phyloP scores from a whole-genome alignment of 1,139 yeast species.

The Sugiyamaella japonica region DNA sequence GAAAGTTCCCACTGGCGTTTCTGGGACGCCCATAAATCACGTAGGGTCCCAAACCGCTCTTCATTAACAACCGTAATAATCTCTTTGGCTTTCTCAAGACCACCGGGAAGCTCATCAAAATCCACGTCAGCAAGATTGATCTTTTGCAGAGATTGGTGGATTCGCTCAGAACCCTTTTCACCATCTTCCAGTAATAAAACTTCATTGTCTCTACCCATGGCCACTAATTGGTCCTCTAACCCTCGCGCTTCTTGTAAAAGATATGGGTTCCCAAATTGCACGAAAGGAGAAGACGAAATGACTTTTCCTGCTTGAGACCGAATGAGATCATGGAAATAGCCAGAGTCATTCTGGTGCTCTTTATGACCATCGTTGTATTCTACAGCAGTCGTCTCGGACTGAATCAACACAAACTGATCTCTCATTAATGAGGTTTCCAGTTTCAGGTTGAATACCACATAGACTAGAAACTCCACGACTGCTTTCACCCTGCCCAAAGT shows the following conservation, averaged over 20 bases:
- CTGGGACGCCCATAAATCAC: conserved; percentile 37
- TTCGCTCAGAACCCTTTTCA: conserved; percentile 17
- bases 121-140: conserved; percentile 23
- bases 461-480: conserved; percentile 76
- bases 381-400: conserved; percentile 31
- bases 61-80: conserved; percentile 25
- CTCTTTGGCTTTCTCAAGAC: conserved; percentile 26
- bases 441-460: conserved; percentile 71
- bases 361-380: conserved; percentile 19
- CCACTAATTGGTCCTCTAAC: conserved; percentile 50
- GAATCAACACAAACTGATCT: conserved; percentile 65
- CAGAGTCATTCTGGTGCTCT: conserved; percentile 24
- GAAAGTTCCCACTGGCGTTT: conserved; percentile 64
- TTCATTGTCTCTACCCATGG: conserved; percentile 38
- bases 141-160: conserved; percentile 21
- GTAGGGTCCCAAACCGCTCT: conserved; percentile 31
- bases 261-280: conserved; percentile 65
- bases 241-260: conserved; percentile 56
- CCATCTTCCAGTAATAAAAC: conserved; percentile 29
- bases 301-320: conserved; percentile 51
- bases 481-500: conserved; percentile 67
- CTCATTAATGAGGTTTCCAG: conserved; percentile 79
- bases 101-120: conserved; percentile 32
- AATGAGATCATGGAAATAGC: conserved; percentile 52
- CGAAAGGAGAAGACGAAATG: conserved; percentile 75